Base-by-base conservation (phyloP, 176 grass and related monocot species). In the Carex myosuroides region DNA sequence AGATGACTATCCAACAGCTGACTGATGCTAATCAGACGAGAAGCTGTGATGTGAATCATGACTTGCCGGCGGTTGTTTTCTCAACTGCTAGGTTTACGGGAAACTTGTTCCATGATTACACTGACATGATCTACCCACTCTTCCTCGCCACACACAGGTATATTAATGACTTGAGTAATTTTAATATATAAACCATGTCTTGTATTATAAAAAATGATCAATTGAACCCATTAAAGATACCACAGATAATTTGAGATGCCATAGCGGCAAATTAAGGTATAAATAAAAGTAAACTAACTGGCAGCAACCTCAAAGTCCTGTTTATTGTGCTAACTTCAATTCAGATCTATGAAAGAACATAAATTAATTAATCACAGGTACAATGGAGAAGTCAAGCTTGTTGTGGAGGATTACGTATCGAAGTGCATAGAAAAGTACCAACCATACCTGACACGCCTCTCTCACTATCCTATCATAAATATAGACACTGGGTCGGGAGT, bases 101-200 rank as follows among this genome's bases (percentile, higher is more conserved):
- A 85, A 98, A 98, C 69, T 82, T 95, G 37, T 98, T 95, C 81
- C 95, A 98, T 58, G 92, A 90, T 84, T 98, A 91, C 86, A 98
- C 93, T 0, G 95, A 98, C 70, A 83, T 93, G 52, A 74, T 98
- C n/a, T 91, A 94, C 44, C 95, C 95, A 12, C 92, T 98, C 53
- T 98, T 98, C 89, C 91, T 89, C 0, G 92, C 92, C 0, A 87
- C 92, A n/a, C 80, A 84, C 2, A 64, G 81, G 81, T 83, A 83
- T 24, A 50, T 41, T 21, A 60, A 63, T 81, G 60, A 64, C 35
- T 44, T 81, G 9, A 20, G 39, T 8, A 72, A 17, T 48, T 73
- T 48, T 73, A 12, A 52, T 74, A 20, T 53, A 12, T 14, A 52
- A n/a, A 24, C 11, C 21, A 53, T 29, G 44, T 79, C n/a, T n/a